Evolutionary conservation across 2,329 filamentous ascomycete species (phyloP), one percentile per base, ranked within the genome.

Genomic region (Aspergillus cejpii): DNA sequence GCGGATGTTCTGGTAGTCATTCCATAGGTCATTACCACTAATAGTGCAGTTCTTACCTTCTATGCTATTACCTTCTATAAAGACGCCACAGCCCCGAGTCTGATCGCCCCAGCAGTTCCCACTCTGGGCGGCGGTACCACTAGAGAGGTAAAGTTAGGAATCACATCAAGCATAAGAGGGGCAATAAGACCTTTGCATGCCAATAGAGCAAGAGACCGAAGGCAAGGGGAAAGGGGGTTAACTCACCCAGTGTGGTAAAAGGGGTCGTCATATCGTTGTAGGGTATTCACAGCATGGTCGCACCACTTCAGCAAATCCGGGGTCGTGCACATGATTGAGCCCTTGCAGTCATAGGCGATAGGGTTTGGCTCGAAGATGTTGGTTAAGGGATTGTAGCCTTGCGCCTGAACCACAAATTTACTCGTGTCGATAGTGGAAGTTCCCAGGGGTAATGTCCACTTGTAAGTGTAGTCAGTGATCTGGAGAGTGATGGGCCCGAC

Each of bases 1-100:
- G 12, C 43, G 41, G 40, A 50, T 54, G 19, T 49, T 48, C 34
- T 52, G 47, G 40, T 52, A 52, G 15, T 45, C 46, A 17, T 52
- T 42, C 50, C 48, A 53, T 20, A 53, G 14, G 26, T 47, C 41
- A 12, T 50, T 50, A 14, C 48, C 44, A 43, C 48, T 50, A 17
- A 50, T 47, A 19, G 41, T 50, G 44, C 44, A 47, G 43, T 39
- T 41, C n/a, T n/a, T n/a, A n/a, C n/a, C n/a, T n/a, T n/a, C n/a
- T n/a, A n/a, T n/a, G 19, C 4, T 27, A 37, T 45, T 26, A 23
- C 48, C 48, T 38, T 50, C 41, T 28, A 50, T 42, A 24, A 50
- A 50, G 37, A 50, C 44, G 2, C 41, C 41, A 20, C 48, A 50
- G 37, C 48, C 17, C n/a, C 44, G 41, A 34, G 37, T 47, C 41